phyloP scores from a whole-genome alignment of 2,329 filamentous ascomycete genomes.

The Orbilia blumenaviensis region DNA sequence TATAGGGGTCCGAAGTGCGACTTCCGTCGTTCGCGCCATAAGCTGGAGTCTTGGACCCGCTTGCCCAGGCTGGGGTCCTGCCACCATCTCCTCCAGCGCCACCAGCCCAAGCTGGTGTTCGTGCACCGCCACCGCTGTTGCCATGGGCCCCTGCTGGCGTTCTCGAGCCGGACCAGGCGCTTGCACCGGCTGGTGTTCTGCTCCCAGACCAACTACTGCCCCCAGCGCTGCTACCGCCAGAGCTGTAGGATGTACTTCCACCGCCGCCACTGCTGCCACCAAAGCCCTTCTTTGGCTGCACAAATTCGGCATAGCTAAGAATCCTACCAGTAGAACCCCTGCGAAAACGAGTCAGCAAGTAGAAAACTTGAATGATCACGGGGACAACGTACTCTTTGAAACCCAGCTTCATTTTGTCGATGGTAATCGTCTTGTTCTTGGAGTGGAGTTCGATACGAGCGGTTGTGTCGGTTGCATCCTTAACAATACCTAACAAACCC shows the following conservation, averaged over 20 bases:
- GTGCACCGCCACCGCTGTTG: constrained; percentile 63
- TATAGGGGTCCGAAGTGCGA: constrained; percentile 60
- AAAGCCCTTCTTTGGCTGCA: constrained; percentile 62
- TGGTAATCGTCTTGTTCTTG: constrained; percentile 88
- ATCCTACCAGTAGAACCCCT: constrained; percentile 53
- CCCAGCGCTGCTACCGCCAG: constrained; percentile 47
- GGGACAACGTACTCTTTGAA: constrained; percentile 77
- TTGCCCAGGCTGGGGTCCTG: constrained; percentile 76
- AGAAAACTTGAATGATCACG: background rate
- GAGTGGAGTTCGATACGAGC: constrained; percentile 93
- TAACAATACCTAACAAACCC: constrained; percentile 91
- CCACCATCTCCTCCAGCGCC: constrained; percentile 63
- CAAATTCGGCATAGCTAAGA: constrained; percentile 57
- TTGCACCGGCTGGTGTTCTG: constrained; percentile 61
- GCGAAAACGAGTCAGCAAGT: constrained; percentile 19
- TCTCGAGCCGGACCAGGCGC: constrained; percentile 60
- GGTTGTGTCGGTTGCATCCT: constrained; percentile 85
- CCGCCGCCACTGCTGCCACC: constrained; percentile 60
- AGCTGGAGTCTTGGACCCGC: constrained; percentile 74
- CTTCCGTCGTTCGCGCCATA: constrained; percentile 62
- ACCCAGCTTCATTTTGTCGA: constrained; percentile 80
- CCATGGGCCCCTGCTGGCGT: constrained; percentile 68
- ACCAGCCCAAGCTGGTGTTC: constrained; percentile 71
- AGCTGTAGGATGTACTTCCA: constrained; percentile 63
- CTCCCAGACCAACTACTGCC: constrained; percentile 58